Evolutionary conservation across 2,329 filamentous ascomycete species (phyloP).

Genomic region (Emergomyces pasteurianus): DNA sequence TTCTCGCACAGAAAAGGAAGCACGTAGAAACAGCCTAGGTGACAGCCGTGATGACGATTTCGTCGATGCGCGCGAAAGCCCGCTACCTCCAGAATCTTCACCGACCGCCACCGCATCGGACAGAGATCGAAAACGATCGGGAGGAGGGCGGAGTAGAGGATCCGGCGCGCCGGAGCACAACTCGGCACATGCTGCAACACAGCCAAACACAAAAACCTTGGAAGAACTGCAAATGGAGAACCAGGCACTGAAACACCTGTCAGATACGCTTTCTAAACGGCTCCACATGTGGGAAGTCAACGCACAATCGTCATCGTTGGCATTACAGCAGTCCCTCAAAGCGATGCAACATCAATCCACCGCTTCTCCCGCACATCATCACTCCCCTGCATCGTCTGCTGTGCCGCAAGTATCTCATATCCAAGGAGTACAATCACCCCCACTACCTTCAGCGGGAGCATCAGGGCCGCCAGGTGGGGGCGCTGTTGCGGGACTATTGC

Average conservation of each 20-base stretch:
- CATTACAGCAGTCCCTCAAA: conserved; percentile 68
- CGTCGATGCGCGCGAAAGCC: conserved; percentile 70
- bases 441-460: not conserved
- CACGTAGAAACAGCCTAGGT: conserved; percentile 38
- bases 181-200: conserved; percentile 21
- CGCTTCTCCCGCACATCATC: conserved; percentile 18
- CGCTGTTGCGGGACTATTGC: not conserved
- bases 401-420: conserved; percentile 14
- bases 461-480: not conserved
- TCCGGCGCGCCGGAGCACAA: conserved; percentile 7
- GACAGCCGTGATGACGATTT: conserved; percentile 67
- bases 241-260: conserved; percentile 66
- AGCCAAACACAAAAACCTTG: conserved; percentile 48
- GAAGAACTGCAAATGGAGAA: conserved; percentile 90
- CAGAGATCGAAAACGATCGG: conserved; percentile 23
- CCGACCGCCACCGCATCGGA: conserved; percentile 33
- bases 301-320: conserved; percentile 75
- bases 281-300: conserved; percentile 91
- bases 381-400: conserved; percentile 16
- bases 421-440: conserved; percentile 3
- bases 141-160: conserved; percentile 25
- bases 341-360: conserved; percentile 33
- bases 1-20: conserved; percentile 37
- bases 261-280: conserved; percentile 75
- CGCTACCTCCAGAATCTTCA: conserved; percentile 36